A percentile compares a stretch with the other conserved stretches of the same genome.
phyloP scores from a whole-genome alignment of 2,329 filamentous ascomycete species.

The Fusarium sp. region DNA sequence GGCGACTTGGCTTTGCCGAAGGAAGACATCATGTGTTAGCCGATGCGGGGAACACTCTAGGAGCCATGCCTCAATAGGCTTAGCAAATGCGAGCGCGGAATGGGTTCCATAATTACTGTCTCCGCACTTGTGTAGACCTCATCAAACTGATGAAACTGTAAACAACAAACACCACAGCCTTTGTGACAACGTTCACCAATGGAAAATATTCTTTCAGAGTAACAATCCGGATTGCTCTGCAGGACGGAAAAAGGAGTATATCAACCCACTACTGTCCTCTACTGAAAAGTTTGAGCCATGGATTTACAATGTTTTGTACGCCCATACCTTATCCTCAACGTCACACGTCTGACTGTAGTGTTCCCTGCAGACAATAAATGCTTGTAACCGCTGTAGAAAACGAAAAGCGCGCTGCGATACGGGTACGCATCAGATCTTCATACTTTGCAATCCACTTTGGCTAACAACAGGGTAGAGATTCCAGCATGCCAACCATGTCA shows the following conservation, averaged over 20 bases:
- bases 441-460: rapidly evolving
- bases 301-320: conserved; percentile 11
- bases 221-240: rapidly evolving
- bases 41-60: not conserved
- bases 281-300: not conserved
- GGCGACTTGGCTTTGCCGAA: not conserved
- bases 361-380: conserved; percentile 4
- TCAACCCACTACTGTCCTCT: not conserved
- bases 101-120: not conserved
- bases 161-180: not conserved
- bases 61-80: not conserved
- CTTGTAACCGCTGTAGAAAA: conserved; percentile 19
- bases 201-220: rapidly evolving
- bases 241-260: not conserved
- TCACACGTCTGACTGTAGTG: not conserved
- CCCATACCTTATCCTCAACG: rapidly evolving
- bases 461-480: not conserved
- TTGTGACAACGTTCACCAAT: not conserved
- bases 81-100: not conserved
- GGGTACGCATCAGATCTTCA: not conserved
- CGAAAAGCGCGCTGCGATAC: conserved; percentile 22
- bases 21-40: not conserved
- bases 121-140: conserved; percentile 5
- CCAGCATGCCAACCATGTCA: conserved; percentile 16
- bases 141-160: not conserved